Base-by-base conservation (phyloP, 164 flowering plant genomes). In the Protea cynaroides region DNA sequence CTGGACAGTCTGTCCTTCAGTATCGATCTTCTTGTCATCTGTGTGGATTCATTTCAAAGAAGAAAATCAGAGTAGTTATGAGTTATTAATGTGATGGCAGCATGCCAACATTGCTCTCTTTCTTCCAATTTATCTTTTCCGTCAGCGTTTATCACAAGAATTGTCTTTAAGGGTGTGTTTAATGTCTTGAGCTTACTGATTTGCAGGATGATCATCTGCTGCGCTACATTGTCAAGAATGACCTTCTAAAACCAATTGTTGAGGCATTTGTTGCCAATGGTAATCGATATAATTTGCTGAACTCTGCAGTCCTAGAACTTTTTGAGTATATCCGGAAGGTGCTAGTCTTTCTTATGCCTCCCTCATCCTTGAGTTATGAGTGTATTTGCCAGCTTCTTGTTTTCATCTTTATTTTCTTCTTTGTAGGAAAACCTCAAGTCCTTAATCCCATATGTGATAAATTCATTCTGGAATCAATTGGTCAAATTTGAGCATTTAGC, bases 281-380 rank as follows among this genome's bases (percentile, higher is more conserved):
- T 3, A 67, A 76, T 69, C 96, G 97, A 3, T 95, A 95, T 68
- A 95, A 95, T 79, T 77, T 95, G 74, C 85, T 95, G 29, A 75
- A 95, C 65, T 95, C 99, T 56, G 87, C 94, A 4, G 84, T 92
- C 61, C 74, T 95, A 18, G 99, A 95, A 62, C 89, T 95, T 67
- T 77, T 95, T 38, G 99, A 92, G 73, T 77, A 77, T 73, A 83
- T 95, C 43, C 80, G 93, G 25, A 92, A 86, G 97, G 99, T 94
- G 56, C 67, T 59, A 37, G 19, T 65, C 25, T 43, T 57, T 65
- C 59, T 59, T 66, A 10, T 40, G 8, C 23, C 34, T 23, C 25
- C 69, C 14, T 44, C 6, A 5, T 29, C 34, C 34, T 29, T 55
- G 50, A 25, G 59, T 19, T 10, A 44, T 23, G 13, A 7, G 17